Conservation (phyloP, 208 protist species). For the Trichomonas tenax region DNA sequence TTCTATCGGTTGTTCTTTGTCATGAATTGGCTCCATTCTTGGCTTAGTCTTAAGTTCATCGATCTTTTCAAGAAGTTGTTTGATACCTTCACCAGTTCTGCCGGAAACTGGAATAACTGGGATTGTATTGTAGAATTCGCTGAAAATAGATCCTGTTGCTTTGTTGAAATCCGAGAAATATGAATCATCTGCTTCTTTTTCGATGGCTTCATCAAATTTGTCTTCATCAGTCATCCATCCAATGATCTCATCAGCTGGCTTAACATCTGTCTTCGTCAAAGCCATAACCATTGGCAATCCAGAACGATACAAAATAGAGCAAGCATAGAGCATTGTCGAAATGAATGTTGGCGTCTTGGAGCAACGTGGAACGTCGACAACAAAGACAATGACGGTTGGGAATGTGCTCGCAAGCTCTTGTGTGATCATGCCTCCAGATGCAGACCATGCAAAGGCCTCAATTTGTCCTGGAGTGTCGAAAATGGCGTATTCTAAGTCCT, state of each 20-base stretch:
- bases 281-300: neutral
- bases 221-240: constrained; percentile 14
- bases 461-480: constrained; percentile 22
- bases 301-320: constrained; percentile 15
- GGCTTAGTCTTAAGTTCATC: neutral
- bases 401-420: neutral
- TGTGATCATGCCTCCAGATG: constrained; percentile 21
- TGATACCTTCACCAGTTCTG: neutral
- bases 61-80: neutral
- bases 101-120: neutral
- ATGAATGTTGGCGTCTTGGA: neutral
- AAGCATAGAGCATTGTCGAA: constrained; percentile 18
- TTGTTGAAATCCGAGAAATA: neutral
- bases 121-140: neutral
- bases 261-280: constrained; percentile 7
- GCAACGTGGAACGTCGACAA: constrained; percentile 12
- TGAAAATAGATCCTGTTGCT: neutral
- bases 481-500: neutral
- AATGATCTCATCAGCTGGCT: neutral
- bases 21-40: neutral
- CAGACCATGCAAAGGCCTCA: constrained; percentile 18
- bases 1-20: neutral
- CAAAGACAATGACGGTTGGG: constrained; percentile 6
- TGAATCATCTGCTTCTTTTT: neutral
- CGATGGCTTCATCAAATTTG: neutral